Percentiles rank a stretch among this genome's conserved stretches.
Evolutionary conservation across 352 stramenopile genomes (phyloP).

Genomic region (Pythium aquatile): DNA sequence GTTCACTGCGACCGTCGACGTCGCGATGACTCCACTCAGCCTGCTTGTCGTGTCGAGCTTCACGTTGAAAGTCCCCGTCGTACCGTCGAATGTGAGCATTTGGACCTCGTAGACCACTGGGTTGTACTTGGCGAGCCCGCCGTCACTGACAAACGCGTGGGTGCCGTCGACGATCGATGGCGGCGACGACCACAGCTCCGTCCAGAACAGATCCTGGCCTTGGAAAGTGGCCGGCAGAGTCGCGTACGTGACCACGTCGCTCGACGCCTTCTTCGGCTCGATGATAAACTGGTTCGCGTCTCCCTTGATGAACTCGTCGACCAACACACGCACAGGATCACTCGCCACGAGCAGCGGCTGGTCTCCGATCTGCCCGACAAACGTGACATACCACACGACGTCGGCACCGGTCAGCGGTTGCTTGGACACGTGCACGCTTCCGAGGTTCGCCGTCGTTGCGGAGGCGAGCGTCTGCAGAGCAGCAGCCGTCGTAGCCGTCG

Average conservation of each 20-base stretch:
- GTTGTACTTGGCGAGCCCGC: constrained; percentile 91
- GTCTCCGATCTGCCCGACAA: constrained; percentile 82
- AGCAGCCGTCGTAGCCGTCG: constrained; percentile 38
- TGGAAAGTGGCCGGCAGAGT: constrained; percentile 76
- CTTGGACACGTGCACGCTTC: constrained; percentile 58
- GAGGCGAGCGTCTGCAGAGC: constrained; percentile 44
- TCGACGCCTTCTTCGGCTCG: constrained; percentile 91
- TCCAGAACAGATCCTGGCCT: constrained; percentile 94
- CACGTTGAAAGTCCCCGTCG: constrained; percentile 60
- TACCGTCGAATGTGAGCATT: constrained; percentile 67
- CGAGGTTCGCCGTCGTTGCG: constrained; percentile 34
- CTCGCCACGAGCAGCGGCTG: constrained; percentile 59
- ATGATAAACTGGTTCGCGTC: constrained; percentile 95
- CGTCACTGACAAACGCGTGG: constrained; percentile 89
- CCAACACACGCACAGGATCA: constrained; percentile 39
- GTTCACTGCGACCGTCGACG: constrained; percentile 43
- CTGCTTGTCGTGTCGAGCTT: constrained; percentile 69
- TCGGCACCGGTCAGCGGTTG: constrained; percentile 48
- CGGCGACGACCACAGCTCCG: constrained; percentile 90
- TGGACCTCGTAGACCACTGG: constrained; percentile 90
- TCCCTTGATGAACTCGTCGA: constrained; percentile 92
- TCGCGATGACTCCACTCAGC: constrained; percentile 44
- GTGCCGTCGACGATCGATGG: constrained; percentile 84
- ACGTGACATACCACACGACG: constrained; percentile 84
- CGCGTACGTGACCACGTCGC: constrained; percentile 87